Evolutionary conservation across 352 stramenopile genomes (phyloP), one percentile per base, ranked within the genome.

Genomic region (Phytopythium montanum): DNA sequence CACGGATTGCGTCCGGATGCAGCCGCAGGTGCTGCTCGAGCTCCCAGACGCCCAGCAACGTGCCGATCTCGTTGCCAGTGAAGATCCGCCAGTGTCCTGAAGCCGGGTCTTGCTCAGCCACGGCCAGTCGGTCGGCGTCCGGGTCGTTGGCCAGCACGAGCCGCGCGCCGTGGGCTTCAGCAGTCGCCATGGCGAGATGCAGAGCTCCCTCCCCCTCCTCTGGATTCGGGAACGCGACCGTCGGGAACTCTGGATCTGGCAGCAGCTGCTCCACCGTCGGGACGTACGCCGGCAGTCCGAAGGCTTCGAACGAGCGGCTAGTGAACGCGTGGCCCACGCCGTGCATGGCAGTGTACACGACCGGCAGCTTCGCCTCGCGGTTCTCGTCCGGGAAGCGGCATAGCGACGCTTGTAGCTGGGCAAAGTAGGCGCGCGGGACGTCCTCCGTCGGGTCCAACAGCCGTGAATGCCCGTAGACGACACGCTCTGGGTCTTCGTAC

Each of bases 261-360:
- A 95, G 64, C 51, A 95, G 63, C 71, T 99, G 97, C 33, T 68
- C 71, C 26, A 81, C 60, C 46, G 98, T 95, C 12, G 73, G 68
- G 5, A 95, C 52, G 75, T 98, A 98, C 25, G 76, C 69, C 44
- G 87, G 85, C 51, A 89, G 85, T 1, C 70, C 70, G 68, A 99
- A 99, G 12, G 80, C 82, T 28, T 86, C 68, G 64, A 99, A 99
- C 7, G 87, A 93, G 49, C 86, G 77, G 52, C 80, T 82, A 34
- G 94, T 97, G 75, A 96, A 99, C 26, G 79, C 77, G 69, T 96
- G 78, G 23, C 97, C 97, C 34, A 99, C 93, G 54, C 97, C 97
- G 75, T 99, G 97, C 97, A 99, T 99, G 54, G 97, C 96, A 10
- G 96, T 98, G 70, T 99, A 99, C 12, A 87, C 87, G 70, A 99